Percentiles rank a stretch among this genome's conserved stretches.
Evolutionary conservation across 192 early-diverging fungal species (phyloP).

Genomic region (Dimargaris xerosporica): DNA sequence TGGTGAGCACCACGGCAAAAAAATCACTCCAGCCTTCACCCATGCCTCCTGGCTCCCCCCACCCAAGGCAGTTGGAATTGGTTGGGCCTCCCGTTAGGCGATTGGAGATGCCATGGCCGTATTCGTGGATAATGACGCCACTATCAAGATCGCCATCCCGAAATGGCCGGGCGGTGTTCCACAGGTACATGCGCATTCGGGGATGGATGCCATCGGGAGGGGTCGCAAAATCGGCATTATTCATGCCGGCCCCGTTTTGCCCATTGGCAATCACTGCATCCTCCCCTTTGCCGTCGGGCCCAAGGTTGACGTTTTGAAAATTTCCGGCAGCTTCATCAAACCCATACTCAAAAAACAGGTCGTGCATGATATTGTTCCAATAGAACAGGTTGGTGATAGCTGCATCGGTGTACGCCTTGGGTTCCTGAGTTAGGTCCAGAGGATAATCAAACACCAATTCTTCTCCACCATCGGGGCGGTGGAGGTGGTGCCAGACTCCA

Average conservation of each 20-base stretch:
- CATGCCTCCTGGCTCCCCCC: slow-evolving; percentile 38
- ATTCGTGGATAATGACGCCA: slow-evolving; percentile 42
- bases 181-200: slow-evolving; percentile 38
- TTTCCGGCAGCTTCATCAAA: slow-evolving; percentile 35
- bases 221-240: slow-evolving; percentile 50
- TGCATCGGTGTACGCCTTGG: slow-evolving; percentile 44
- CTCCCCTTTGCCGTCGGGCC: slow-evolving; percentile 36
- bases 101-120: slow-evolving; percentile 41
- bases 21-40: slow-evolving; percentile 51
- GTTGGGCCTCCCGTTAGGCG: slow-evolving; percentile 52
- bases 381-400: slow-evolving; percentile 35
- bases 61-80: slow-evolving; percentile 33
- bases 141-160: slow-evolving; percentile 40
- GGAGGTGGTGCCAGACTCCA: slow-evolving; percentile 54
- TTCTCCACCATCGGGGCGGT: slow-evolving; percentile 46
- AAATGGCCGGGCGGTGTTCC: slow-evolving; percentile 27
- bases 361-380: slow-evolving; percentile 36
- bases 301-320: slow-evolving; percentile 37
- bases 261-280: slow-evolving; percentile 33
- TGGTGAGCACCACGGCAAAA: slow-evolving; percentile 21
- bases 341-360: slow-evolving; percentile 26
- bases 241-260: slow-evolving; percentile 28
- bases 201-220: slow-evolving; percentile 35
- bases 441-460: slow-evolving; percentile 60
- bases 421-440: slow-evolving; percentile 42